Evolutionary conservation across 129 eudicot genomes (phyloP).

Genomic region (Kitagawia praeruptora): DNA sequence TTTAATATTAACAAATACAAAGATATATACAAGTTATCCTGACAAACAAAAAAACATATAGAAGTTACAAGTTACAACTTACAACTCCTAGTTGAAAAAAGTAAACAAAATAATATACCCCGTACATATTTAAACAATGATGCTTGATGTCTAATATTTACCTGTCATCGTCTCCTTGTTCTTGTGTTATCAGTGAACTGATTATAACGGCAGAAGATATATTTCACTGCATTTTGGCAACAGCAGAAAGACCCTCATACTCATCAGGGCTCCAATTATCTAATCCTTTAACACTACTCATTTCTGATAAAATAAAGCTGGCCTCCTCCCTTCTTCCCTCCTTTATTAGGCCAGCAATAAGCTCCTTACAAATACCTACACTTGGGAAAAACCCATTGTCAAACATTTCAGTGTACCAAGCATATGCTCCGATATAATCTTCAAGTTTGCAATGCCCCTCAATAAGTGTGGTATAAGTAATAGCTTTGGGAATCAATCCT

Average conservation of each 20-base stretch:
- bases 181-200: not conserved
- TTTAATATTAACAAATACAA: not conserved
- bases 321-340: conserved; percentile 13
- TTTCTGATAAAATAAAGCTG: conserved; percentile 6
- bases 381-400: conserved; percentile 7
- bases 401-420: conserved; percentile 15
- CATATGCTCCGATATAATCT: conserved; percentile 7
- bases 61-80: not conserved
- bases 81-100: not conserved
- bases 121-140: not conserved
- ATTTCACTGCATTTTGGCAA: conserved; percentile 3
- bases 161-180: not conserved
- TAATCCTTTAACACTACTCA: conserved; percentile 14
- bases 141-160: not conserved
- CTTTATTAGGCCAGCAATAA: conserved; percentile 5
- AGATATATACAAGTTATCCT: not conserved
- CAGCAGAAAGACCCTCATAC: not conserved
- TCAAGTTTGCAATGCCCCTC: conserved; percentile 11
- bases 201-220: not conserved
- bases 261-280: conserved; percentile 5
- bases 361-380: conserved; percentile 8
- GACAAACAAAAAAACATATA: not conserved
- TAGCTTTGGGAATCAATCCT: conserved; percentile 14
- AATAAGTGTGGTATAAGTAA: conserved; percentile 14
- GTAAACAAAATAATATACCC: not conserved